Percentiles rank a stretch among this genome's conserved stretches.
phyloP scores from a whole-genome alignment of 257 asterid genomes.

The Anisodus acutangulus region DNA sequence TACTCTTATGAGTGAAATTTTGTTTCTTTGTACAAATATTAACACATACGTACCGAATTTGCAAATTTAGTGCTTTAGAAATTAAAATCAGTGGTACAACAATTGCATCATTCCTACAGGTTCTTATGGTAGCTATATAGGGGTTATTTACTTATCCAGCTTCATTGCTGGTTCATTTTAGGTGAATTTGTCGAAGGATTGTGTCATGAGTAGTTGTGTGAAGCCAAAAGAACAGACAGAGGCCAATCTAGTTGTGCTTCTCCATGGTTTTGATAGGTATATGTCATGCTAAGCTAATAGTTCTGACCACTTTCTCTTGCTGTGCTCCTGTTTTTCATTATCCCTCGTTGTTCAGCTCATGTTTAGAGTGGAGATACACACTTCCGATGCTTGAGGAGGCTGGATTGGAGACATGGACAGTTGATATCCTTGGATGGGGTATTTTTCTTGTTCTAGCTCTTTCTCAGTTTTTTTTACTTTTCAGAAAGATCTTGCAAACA shows the following conservation, averaged over 20 bases:
- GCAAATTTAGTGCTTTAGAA: not conserved
- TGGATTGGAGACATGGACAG: slow-evolving; percentile 78
- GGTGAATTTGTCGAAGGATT: slow-evolving; percentile 17
- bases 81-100: not conserved
- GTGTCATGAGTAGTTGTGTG: slow-evolving; percentile 87
- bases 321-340: not conserved
- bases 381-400: slow-evolving; percentile 77
- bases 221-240: slow-evolving; percentile 51
- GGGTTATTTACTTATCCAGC: slow-evolving; percentile 5
- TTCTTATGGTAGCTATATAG: not conserved
- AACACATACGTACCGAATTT: not conserved
- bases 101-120: not conserved
- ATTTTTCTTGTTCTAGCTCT: slow-evolving; percentile 20
- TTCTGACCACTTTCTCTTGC: slow-evolving; percentile 7
- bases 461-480: not conserved
- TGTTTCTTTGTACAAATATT: not conserved
- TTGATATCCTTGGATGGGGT: slow-evolving; percentile 96
- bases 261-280: slow-evolving; percentile 85
- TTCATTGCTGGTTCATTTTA: slow-evolving; percentile 27
- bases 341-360: slow-evolving; percentile 54
- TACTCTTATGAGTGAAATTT: not conserved
- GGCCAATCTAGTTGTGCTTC: slow-evolving; percentile 77
- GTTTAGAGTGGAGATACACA: slow-evolving; percentile 83
- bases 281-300: not conserved
- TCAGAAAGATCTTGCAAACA: not conserved